Conservation (phyloP, 2,329 filamentous ascomycete species). For the Emergomyces pasteurianus region DNA sequence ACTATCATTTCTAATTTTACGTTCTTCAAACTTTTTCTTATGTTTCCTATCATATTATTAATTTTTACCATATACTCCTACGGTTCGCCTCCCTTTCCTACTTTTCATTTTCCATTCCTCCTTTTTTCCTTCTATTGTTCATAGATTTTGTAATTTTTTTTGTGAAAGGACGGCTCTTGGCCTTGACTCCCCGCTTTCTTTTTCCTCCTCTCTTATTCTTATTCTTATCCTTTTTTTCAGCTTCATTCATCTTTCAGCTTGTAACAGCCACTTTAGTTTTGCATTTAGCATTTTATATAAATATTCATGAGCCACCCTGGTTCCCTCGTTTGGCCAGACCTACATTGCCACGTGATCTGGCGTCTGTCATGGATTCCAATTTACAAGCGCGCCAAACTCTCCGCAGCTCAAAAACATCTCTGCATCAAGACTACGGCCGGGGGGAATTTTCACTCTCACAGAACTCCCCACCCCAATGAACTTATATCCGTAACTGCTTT, state of each 20-base stretch:
- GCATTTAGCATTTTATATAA: background rate
- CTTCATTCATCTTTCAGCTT: background rate
- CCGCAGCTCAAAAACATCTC: background rate
- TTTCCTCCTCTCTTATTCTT: too few relatives aligned
- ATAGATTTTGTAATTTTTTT: background rate
- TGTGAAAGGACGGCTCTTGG: too few relatives aligned
- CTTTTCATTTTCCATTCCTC: background rate
- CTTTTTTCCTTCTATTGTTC: background rate
- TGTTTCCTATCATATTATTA: background rate
- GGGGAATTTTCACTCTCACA: background rate
- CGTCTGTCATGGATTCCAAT: too few relatives aligned
- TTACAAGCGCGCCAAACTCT: background rate
- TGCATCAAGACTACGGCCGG: background rate
- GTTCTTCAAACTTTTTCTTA: background rate
- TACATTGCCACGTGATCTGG: background rate
- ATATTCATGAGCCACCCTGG: background rate
- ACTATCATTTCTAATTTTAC: background rate
- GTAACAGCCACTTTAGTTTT: conserved; percentile 23
- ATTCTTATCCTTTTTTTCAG: too few relatives aligned
- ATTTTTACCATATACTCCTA: background rate
- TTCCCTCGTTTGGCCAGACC: too few relatives aligned
- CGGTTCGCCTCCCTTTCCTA: too few relatives aligned
- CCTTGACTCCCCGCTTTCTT: too few relatives aligned
- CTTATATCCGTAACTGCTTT: background rate
- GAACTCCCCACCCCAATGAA: background rate